These are phyloP conservation scores for Pseudocercospora musae DNA, from an alignment of 2,329 filamentous ascomycete species.

Conservation along the genomic window DNA sequence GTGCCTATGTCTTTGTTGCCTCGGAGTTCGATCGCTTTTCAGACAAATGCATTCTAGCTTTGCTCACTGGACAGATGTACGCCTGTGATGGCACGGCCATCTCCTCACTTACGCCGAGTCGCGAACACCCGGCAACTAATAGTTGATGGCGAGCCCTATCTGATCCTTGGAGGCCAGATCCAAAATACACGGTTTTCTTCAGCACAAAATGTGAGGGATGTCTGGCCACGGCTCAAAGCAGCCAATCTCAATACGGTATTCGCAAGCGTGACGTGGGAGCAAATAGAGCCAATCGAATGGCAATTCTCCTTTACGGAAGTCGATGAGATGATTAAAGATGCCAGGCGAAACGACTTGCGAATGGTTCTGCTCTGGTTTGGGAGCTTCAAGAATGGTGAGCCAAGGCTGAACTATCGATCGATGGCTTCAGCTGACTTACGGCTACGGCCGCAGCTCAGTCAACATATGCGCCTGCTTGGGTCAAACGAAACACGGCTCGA, in stretches of 20 bases:
- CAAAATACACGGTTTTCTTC: slow-evolving; percentile 50
- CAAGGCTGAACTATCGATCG: no score
- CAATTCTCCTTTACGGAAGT: slow-evolving; percentile 44
- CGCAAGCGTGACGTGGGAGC: slow-evolving; percentile 47
- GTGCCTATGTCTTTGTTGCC: background rate
- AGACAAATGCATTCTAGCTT: background rate
- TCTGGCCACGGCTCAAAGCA: slow-evolving; percentile 44
- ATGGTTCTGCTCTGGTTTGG: slow-evolving; percentile 49
- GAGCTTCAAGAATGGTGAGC: slow-evolving; percentile 45
- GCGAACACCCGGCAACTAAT: slow-evolving; percentile 38
- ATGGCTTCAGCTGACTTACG: background rate
- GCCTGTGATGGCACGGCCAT: background rate
- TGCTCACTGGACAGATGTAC: background rate
- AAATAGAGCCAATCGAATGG: slow-evolving; percentile 46
- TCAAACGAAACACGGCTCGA: slow-evolving; percentile 35
- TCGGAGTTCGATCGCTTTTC: background rate
- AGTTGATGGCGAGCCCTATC: slow-evolving; percentile 45
- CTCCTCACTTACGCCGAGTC: slow-evolving; percentile 9
- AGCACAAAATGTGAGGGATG: slow-evolving; percentile 43
- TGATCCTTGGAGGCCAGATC: slow-evolving; percentile 45
- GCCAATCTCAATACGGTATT: slow-evolving; percentile 47
- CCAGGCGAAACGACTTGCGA: slow-evolving; percentile 38
- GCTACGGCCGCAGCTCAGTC: slow-evolving; percentile 23
- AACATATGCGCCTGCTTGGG: slow-evolving; percentile 42
- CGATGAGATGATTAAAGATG: slow-evolving; percentile 40